A percentile compares a stretch with the other conserved stretches of the same genome.
These are phyloP conservation scores for Blastobotrys chiropterorum DNA, from an alignment of 805 yeast species.

Conservation along the genomic window DNA sequence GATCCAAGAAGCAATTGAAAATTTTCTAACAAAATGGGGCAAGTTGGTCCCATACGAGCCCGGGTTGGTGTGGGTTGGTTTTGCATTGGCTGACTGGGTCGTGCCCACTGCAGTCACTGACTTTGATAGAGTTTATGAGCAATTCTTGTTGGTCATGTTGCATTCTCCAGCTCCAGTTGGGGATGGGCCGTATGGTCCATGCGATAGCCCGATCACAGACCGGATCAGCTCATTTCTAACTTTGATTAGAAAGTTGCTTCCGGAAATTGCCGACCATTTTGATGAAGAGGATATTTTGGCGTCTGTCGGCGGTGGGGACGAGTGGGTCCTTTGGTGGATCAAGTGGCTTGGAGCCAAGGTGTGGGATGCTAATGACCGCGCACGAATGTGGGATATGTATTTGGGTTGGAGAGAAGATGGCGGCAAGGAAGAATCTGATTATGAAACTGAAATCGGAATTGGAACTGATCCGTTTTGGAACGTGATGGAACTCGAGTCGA, in stretches of 20 bases:
- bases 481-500: constrained; percentile 30
- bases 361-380: constrained; percentile 75
- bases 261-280: constrained; percentile 69
- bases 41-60: constrained; percentile 67
- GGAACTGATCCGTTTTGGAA: constrained; percentile 67
- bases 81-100: constrained; percentile 84
- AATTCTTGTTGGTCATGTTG: constrained; percentile 65
- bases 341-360: constrained; percentile 85
- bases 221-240: constrained; percentile 62
- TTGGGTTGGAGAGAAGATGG: constrained; percentile 53
- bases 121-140: constrained; percentile 59
- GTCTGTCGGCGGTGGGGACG: constrained; percentile 57
- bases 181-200: constrained; percentile 28
- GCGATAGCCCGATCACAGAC: constrained; percentile 46
- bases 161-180: constrained; percentile 57
- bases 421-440: constrained; percentile 1
- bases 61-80: constrained; percentile 82
- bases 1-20: constrained; percentile 53
- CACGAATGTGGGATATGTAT: constrained; percentile 82
- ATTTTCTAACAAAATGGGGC: constrained; percentile 76
- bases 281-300: constrained; percentile 74
- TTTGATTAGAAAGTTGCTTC: constrained; percentile 55
- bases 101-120: constrained; percentile 48
- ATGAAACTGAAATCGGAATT: constrained; percentile 8
- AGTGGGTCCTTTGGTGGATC: constrained; percentile 94